These are phyloP conservation scores for Leucocoprinus sp. DNA, from an alignment of 768 basidiomycete genomes.

Conservation along the genomic window DNA sequence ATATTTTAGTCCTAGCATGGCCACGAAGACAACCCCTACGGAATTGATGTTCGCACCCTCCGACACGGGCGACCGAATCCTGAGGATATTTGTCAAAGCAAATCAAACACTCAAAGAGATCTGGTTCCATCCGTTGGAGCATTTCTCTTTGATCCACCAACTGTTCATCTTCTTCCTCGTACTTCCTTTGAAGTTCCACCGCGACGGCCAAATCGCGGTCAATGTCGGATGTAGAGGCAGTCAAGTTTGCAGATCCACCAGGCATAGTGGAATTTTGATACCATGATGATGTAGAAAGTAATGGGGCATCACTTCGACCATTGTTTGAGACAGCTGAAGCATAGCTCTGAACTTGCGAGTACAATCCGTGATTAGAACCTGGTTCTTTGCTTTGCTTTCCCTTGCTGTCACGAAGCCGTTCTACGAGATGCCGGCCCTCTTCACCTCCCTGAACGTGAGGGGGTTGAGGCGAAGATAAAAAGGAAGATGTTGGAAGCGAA, in stretches of 20 bases:
- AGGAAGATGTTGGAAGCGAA: background rate
- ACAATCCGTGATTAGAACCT: background rate
- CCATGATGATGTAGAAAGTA: background rate
- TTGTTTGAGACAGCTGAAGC: background rate
- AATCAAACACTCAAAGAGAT: slow-evolving; percentile 33
- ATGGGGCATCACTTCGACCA: background rate
- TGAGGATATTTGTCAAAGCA: slow-evolving; percentile 37
- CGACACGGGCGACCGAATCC: slow-evolving; percentile 31
- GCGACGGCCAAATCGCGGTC: slow-evolving; percentile 5
- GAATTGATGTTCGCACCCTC: slow-evolving; percentile 30
- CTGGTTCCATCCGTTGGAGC: background rate
- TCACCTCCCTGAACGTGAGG: background rate
- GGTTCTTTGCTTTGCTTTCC: background rate
- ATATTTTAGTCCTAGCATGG: slow-evolving; percentile 1
- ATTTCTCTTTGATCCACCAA: background rate
- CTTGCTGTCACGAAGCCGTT: slow-evolving; percentile 3
- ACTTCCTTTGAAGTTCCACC: slow-evolving; percentile 6
- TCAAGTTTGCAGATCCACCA: background rate
- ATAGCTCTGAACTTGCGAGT: background rate
- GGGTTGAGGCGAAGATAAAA: background rate
- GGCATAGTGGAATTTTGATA: background rate
- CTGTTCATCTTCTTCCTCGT: slow-evolving; percentile 2
- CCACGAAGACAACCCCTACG: slow-evolving; percentile 8
- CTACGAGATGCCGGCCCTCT: slow-evolving; percentile 7
- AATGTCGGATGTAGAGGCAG: background rate